phyloP scores from a whole-genome alignment of 2,329 filamentous ascomycete genomes.

The Colletotrichum destructivum region DNA sequence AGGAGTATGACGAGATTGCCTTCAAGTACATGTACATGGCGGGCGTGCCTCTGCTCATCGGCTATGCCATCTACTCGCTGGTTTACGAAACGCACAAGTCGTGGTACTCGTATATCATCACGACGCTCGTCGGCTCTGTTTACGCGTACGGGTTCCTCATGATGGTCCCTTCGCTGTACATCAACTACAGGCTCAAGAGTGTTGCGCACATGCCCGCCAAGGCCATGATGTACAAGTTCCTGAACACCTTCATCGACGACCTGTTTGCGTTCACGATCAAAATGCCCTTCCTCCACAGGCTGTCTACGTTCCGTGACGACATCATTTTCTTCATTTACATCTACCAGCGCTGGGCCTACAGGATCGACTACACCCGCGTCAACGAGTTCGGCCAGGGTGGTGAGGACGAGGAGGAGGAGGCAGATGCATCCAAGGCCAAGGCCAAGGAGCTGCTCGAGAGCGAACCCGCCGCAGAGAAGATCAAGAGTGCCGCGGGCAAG shows the following conservation, averaged over 20 bases:
- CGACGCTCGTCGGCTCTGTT: slow-evolving; percentile 94
- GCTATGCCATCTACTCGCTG: slow-evolving; percentile 92
- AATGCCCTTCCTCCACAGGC: slow-evolving; percentile 94
- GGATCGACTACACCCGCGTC: slow-evolving; percentile 89
- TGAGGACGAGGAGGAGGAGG: slow-evolving; percentile 80
- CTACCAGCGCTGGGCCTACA: slow-evolving; percentile 95
- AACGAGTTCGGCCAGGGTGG: slow-evolving; percentile 99
- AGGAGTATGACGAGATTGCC: slow-evolving; percentile 97
- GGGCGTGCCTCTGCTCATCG: slow-evolving; percentile 88
- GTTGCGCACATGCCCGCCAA: slow-evolving; percentile 97
- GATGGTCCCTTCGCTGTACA: slow-evolving; percentile 98
- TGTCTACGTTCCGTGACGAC: slow-evolving; percentile 94
- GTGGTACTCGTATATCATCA: slow-evolving; percentile 97
- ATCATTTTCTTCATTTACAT: slow-evolving; percentile 98
- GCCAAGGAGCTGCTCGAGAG: slow-evolving; percentile 51
- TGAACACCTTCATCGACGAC: slow-evolving; percentile 99
- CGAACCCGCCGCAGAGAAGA: slow-evolving; percentile 54
- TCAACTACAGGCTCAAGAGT: slow-evolving; percentile 97
- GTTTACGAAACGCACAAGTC: slow-evolving; percentile 96
- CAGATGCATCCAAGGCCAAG: slow-evolving; percentile 55
- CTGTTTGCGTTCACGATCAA: slow-evolving; percentile 99
- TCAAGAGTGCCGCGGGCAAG: slow-evolving; percentile 53
- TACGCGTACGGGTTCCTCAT: slow-evolving; percentile 99
- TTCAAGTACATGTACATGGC: slow-evolving; percentile 97
- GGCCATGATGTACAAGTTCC: slow-evolving; percentile 98